A percentile compares a stretch with the other conserved stretches of the same genome.
These are phyloP conservation scores for Zymoseptoria passerinii DNA, from an alignment of 2,329 filamentous ascomycete species.

Conservation along the genomic window DNA sequence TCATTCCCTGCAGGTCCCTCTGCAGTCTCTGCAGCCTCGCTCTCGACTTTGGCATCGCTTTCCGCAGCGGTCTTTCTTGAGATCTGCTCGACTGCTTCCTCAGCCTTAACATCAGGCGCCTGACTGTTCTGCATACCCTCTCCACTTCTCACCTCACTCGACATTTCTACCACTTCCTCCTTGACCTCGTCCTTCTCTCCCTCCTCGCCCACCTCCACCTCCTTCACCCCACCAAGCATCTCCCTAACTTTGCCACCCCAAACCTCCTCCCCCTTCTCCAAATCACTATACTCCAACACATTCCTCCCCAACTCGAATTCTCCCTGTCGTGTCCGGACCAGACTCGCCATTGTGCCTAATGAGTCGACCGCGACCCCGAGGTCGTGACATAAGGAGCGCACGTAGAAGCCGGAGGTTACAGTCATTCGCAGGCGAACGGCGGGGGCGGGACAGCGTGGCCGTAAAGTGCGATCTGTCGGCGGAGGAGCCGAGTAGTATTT, in stretches of 20 bases:
- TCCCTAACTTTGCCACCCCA: conserved; percentile 67
- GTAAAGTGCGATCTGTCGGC: neutral
- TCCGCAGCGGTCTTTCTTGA: too few relatives aligned
- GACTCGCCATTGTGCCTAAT: conserved; percentile 74
- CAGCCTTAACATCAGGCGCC: neutral
- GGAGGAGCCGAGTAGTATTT: neutral
- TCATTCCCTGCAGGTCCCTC: neutral
- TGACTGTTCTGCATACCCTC: neutral
- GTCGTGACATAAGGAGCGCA: conserved; percentile 87
- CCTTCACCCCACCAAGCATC: conserved; percentile 41
- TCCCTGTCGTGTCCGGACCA: conserved; percentile 72
- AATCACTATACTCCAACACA: conserved; percentile 69
- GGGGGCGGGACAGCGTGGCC: conserved; percentile 43
- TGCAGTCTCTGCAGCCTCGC: neutral
- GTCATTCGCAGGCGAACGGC: conserved; percentile 82
- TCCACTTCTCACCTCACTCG: neutral
- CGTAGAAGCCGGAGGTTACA: conserved; percentile 93
- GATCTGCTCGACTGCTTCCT: neutral
- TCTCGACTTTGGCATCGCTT: neutral
- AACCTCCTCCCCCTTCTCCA: conserved; percentile 65
- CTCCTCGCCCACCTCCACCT: neutral
- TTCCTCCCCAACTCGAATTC: conserved; percentile 68
- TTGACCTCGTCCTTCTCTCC: neutral
- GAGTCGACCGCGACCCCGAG: conserved; percentile 75
- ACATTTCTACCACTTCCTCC: neutral